These are phyloP conservation scores for Auricularia sp. DNA, from an alignment of 768 basidiomycete genomes.

Conservation along the genomic window DNA sequence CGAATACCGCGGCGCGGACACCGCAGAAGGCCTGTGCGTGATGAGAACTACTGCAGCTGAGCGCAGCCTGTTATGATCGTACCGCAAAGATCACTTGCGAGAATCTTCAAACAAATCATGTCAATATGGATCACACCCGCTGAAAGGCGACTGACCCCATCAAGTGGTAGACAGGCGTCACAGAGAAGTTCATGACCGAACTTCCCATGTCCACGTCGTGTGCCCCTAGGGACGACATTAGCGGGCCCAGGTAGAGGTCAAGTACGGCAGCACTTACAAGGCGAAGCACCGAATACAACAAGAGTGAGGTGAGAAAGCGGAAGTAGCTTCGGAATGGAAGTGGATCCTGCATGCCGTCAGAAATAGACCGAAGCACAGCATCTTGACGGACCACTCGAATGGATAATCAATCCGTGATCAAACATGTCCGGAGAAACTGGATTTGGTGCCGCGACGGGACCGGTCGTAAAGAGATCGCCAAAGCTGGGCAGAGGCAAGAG, in stretches of 20 bases:
- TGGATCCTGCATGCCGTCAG: not conserved
- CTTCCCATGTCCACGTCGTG: not conserved
- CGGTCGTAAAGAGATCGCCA: constrained; percentile 12
- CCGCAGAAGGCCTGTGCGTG: not conserved
- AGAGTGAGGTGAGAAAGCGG: not conserved
- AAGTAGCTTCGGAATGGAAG: not conserved
- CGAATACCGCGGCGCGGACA: not conserved
- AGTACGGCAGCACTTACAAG: not conserved
- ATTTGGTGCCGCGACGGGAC: constrained; percentile 8
- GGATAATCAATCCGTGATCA: constrained; percentile 15
- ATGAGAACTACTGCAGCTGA: not conserved
- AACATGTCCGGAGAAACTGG: constrained; percentile 9
- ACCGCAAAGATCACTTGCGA: not conserved
- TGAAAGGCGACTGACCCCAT: not conserved
- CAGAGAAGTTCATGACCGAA: not conserved
- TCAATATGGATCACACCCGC: too few relatives aligned
- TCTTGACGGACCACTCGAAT: constrained; percentile 16
- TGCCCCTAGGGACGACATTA: not conserved
- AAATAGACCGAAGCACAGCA: not conserved
- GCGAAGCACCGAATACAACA: not conserved
- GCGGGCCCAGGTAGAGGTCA: not conserved
- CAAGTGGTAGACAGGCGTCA: not conserved
- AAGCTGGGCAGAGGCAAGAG: constrained; percentile 12
- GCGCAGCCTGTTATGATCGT: not conserved
- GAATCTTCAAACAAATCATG: not conserved